Evolutionary conservation across 495 filamentous ascomycete genomes (phyloP).

Genomic region (Penicilliopsis zonata): DNA sequence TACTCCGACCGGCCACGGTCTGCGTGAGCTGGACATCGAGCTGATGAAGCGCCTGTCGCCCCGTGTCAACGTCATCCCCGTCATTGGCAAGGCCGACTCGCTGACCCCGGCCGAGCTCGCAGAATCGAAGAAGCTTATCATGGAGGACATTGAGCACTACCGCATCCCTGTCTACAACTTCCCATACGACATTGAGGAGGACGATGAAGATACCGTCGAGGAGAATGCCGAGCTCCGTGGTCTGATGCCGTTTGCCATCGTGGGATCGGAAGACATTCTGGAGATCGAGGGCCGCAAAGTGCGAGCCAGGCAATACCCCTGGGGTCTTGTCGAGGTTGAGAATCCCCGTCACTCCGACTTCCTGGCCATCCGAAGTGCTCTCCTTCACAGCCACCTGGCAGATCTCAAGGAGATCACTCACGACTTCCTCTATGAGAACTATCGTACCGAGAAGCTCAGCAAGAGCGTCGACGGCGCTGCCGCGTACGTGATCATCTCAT

Average conservation of each 20-base stretch:
- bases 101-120: constrained; percentile 93
- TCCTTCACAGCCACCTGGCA: constrained; percentile 92
- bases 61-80: constrained; percentile 96
- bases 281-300: constrained; percentile 89
- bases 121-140: constrained; percentile 98
- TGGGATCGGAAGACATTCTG: constrained; percentile 88
- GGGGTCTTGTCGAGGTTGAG: constrained; percentile 97
- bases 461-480: constrained; percentile 92
- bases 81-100: constrained; percentile 96
- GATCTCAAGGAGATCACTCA: constrained; percentile 99
- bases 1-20: constrained; percentile 93
- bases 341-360: constrained; percentile 99
- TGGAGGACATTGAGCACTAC: constrained; percentile 99
- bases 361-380: constrained; percentile 88
- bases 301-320: constrained; percentile 92
- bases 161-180: constrained; percentile 99
- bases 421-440: constrained; percentile 99
- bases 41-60: constrained; percentile 98
- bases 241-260: constrained; percentile 97
- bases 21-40: constrained; percentile 97
- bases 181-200: constrained; percentile 98
- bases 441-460: constrained; percentile 99
- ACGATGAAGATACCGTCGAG: constrained; percentile 98
- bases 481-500: constrained; percentile 50
- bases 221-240: constrained; percentile 96